Base-by-base conservation (phyloP, 495 filamentous ascomycete species). In the Annulohypoxylon moriforme region DNA sequence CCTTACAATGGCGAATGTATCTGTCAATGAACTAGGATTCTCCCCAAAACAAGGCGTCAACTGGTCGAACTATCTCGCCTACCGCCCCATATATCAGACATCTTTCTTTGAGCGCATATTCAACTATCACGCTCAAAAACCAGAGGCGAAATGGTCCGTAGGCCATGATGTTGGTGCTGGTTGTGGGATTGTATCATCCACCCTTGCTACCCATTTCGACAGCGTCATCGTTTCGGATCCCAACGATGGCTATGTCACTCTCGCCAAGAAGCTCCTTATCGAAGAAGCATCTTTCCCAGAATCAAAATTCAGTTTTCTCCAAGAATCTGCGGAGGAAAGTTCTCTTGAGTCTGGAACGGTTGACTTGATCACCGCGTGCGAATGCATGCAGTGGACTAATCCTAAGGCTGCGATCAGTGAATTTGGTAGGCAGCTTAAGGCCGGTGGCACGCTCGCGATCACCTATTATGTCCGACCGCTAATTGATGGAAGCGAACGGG, bases 161-260 rank as follows among this genome's bases (percentile, higher is more conserved):
- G 67, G 66, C 22, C 72, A 76, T 46, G 72, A 78, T n/a, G 33
- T 75, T 33, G 76, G 76, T 0, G 75, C 75, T 0, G 76, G 74
- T 9, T 67, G 65, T 33, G 76, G 76, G 3, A 47, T 78, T 24
- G 75, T 78, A 14, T 72, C 76, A 16, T 62, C 71, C 4, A 63
- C 56, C 7, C 71, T 78, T 25, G 74, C 75, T 8, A 38, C 34
- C 47, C 65, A 18, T 13, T 78, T 78, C 57, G 42, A 69, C 11
- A 57, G 9, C 0, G 71, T 77, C 1, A 61, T 77, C 6, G 68
- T 78, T 3, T 76, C 74, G 13, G 76, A 78, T 34, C 74, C 74
- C 16, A 78, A 77, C 46, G 75, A 75, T 16, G 76, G 72, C 16
- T 77, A 78, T 24, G 53, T 34, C 14, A 53, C 57, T 1, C 31